A percentile compares a stretch with the other conserved stretches of the same genome.
Evolutionary conservation across 768 basidiomycete species (phyloP).

Genomic region (Lactifluus pinguis): DNA sequence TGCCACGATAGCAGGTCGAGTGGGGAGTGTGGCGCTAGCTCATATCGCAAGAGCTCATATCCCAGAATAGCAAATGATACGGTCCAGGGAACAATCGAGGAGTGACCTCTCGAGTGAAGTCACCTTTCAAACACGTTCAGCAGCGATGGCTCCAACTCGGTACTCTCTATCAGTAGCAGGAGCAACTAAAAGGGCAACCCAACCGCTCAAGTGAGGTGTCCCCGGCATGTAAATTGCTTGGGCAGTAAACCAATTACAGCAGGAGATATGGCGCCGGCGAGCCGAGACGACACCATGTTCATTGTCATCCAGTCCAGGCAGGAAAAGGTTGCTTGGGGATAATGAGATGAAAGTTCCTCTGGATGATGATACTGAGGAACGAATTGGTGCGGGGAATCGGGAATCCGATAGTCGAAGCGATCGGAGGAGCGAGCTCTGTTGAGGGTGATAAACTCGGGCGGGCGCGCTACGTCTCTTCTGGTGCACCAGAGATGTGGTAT

Average conservation of each 20-base stretch:
- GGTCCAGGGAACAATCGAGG: neutral
- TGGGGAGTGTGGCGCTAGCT: neutral
- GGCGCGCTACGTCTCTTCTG: slow-evolving; percentile 26
- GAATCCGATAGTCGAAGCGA: slow-evolving; percentile 23
- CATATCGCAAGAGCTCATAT: neutral
- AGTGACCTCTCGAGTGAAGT: neutral
- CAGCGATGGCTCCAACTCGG: neutral
- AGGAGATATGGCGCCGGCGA: slow-evolving; percentile 12
- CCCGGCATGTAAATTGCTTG: slow-evolving; percentile 68
- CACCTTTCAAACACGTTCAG: slow-evolving; percentile 18
- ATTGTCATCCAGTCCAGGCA: slow-evolving; percentile 23
- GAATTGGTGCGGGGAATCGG: slow-evolving; percentile 49
- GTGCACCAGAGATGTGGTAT: no score
- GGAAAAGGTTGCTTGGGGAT: slow-evolving; percentile 35
- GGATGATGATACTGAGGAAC: slow-evolving; percentile 43
- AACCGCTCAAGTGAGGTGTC: slow-evolving; percentile 66
- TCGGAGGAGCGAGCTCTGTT: slow-evolving; percentile 21
- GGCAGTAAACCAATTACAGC: slow-evolving; percentile 57
- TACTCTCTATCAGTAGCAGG: neutral
- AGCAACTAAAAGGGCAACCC: slow-evolving; percentile 44
- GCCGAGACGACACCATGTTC: slow-evolving; percentile 32
- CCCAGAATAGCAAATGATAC: neutral
- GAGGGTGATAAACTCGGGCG: slow-evolving; percentile 56
- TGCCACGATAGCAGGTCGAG: neutral
- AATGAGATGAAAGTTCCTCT: slow-evolving; percentile 39